Evolutionary conservation across 345 rosid genomes (phyloP), one percentile per base, ranked within the genome.

Genomic region (Moricandia arvensis): DNA sequence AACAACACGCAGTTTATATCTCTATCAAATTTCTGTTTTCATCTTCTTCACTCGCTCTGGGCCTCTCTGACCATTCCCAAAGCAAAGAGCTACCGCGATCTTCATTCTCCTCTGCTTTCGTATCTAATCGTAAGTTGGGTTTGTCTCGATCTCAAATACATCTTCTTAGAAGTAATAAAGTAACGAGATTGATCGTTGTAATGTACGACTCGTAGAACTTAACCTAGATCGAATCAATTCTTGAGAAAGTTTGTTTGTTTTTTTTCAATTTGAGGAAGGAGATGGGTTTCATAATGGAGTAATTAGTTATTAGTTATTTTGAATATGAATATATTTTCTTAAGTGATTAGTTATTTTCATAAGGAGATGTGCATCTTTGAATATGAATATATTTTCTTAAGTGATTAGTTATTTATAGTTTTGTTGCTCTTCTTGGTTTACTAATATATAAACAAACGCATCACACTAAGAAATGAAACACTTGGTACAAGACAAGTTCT

Each of bases 41-140:
- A 13, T 69, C 53, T n/a, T 60, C 68, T 0, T 38, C 45, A 38
- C 2, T 67, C 54, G 10, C 45, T 38, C 45, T 38, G n/a, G 13
- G n/a, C 49, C 49, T 43, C 49, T 43, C 49, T 43, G 49, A 43
- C 49, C 49, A 43, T 12, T 4, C 3, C 13, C 37, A 57, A 21
- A 30, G 51, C 66, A 45, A 72, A 62, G 37, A 62, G 64, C 51
- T 53, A 54, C 66, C 1, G 12, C 80, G 59, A 69, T 63, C 75
- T 63, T 45, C 59, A 4, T 49, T 29, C 26, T 62, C 70, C 3
- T 27, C 18, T 69, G 41, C 16, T 61, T 3, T 38, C 59, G 16
- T 5, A 35, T 62, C 49, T 35, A 16, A 68, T 12, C 64, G 69
- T 64, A 70, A 43, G n/a, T n/a, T n/a, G n/a, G n/a, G n/a, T n/a